Base-by-base conservation (phyloP, 1,284 basidiomycete species). In the Pisolithus thermaeus region DNA sequence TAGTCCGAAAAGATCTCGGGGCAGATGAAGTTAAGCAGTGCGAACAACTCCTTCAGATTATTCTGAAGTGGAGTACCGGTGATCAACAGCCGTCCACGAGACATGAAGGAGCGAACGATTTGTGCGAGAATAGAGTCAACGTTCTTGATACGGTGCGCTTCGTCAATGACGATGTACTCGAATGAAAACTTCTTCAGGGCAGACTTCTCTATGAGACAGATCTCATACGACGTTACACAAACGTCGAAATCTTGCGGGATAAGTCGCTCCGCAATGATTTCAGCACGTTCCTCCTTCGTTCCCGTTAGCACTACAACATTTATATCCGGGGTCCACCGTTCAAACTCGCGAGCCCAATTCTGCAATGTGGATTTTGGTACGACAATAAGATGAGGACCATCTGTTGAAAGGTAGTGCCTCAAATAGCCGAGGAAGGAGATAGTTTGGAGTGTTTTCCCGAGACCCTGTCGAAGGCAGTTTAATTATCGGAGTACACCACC, bases 101-200 rank as follows among this genome's bases (percentile, higher is more conserved):
- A 91, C 60, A 83, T 83, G 72, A 98, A 99, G 3, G 89, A 78
- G 55, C 96, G 84, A 49, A 99, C 94, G 62, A 99, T 97, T 71
- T 98, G 93, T 16, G 88, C 89, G 11, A 99, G 81, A 62, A 98
- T 89, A 28, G 93, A 97, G 67, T 99, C 93, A 62, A 96, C 94
- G 63, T 99, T 99, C 77, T 99, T 99, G 81, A 99, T 99, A 37
- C 96, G 89, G 66, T 99, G 97, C 1, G 96, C 97, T 72, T 99
- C 97, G 73, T 99, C 96, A 64, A 99, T 99, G 60, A 93, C 81
- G 69, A 99, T 98, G 73, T 99, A 99, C 72, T 97, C 92, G 78
- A 97, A 99, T 0, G 88, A 90, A 64, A 98, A 92, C 70, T 96
- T 97, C 72, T 92, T 94, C 59, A 99, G 78, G 0, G 89, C 81